Conservation (phyloP, 2,329 filamentous ascomycete genomes). For the Scedosporium dehoogii region DNA sequence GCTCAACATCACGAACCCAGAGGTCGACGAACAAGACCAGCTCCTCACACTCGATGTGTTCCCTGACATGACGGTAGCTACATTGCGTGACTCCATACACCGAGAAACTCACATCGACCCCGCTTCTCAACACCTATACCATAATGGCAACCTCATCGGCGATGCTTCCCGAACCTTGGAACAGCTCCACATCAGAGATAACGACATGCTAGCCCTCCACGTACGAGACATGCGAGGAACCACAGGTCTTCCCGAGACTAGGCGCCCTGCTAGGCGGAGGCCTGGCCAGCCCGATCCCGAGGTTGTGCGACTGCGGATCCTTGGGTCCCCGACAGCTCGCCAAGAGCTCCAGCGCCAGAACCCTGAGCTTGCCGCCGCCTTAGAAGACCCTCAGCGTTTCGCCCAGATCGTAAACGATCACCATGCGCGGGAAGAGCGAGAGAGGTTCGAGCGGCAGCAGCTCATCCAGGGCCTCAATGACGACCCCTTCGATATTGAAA, state of each 20-base stretch:
- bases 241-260: constrained; percentile 25
- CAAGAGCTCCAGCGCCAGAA: constrained; percentile 61
- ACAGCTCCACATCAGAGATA: constrained; percentile 70
- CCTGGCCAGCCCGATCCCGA: constrained; percentile 53
- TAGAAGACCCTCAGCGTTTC: constrained; percentile 70
- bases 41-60: constrained; percentile 76
- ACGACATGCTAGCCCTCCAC: constrained; percentile 86
- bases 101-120: constrained; percentile 69
- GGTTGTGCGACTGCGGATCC: constrained; percentile 68
- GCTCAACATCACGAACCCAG: constrained; percentile 69
- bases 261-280: constrained; percentile 17
- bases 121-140: constrained; percentile 72
- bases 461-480: constrained; percentile 81
- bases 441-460: constrained; percentile 67
- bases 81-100: constrained; percentile 80
- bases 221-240: constrained; percentile 51
- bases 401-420: constrained; percentile 60
- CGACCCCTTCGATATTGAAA: constrained; percentile 88
- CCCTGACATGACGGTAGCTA: constrained; percentile 70
- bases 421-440: constrained; percentile 59
- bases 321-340: constrained; percentile 67
- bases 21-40: constrained; percentile 50
- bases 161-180: constrained; percentile 75
- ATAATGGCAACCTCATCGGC: constrained; percentile 73
- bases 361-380: constrained; percentile 65